Base-by-base conservation (phyloP, 257 asterid genomes). In the Thymus mandschuricus region DNA sequence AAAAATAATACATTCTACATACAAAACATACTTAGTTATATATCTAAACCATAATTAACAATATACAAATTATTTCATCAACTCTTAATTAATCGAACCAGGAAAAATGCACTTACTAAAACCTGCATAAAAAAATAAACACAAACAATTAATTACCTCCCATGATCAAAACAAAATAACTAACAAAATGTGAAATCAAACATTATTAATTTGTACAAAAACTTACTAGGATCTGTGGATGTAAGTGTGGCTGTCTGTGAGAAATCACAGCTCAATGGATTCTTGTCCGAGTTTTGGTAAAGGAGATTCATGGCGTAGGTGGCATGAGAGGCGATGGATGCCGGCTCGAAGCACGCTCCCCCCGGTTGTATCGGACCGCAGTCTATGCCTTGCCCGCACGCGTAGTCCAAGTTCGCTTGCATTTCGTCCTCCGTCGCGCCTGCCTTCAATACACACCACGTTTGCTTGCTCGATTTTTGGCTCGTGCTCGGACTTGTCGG, bases 271-370 rank as follows among this genome's bases (percentile, higher is more conserved):
- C 61, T 57, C 21, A 7, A 5, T 9, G 86, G 84, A 76, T 76
- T 71, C 62, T 67, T 79, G 40, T 48, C 82, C 0, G 81, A 44
- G 2, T 55, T 71, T 73, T 87, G 89, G 76, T 82, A 78, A 9
- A 84, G 71, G 46, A 81, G 86, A 69, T 87, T 89, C 88, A 89
- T 84, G 50, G 92, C 95, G 64, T 81, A 87, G 6, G 89, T 66
- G 9, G 96, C 96, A 35, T 86, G 95, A 33, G 88, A 77, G 40
- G 71, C 76, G 52, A 82, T 12, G 0, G 86, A 79, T 44, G 77
- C 78, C 10, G 94, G 89, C 66, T 84, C 91, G 69, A 87, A 87
- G 83, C 90, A 89, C 78, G 87, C 80, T 12, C 92, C 90, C 8
- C 92, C 88, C 0, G 86, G 86, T 60, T 85, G 96, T 60, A 88